Conservation (phyloP, 1,284 basidiomycete genomes). For the Papiliotrema flavescens region DNA sequence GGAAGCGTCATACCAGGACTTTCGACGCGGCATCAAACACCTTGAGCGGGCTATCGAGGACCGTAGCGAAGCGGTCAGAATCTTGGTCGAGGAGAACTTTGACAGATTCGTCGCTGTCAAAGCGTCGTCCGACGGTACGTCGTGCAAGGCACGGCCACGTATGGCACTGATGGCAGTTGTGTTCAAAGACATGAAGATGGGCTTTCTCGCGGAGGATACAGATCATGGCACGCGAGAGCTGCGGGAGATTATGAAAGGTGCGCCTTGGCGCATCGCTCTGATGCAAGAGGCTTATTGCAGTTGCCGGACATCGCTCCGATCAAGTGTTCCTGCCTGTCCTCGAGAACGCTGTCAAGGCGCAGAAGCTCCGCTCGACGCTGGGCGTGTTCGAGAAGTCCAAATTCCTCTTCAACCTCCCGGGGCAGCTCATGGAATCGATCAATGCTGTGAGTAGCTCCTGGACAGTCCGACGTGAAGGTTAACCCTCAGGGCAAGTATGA, state of each 20-base stretch:
- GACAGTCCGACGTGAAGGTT: neutral
- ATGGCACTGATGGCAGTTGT: constrained; percentile 57
- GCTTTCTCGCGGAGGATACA: constrained; percentile 67
- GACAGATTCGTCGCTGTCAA: constrained; percentile 98
- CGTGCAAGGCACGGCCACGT: neutral
- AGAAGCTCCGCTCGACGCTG: constrained; percentile 86
- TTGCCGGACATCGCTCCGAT: constrained; percentile 80
- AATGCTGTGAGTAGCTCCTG: constrained; percentile 63
- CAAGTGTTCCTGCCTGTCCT: constrained; percentile 95
- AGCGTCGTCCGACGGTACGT: constrained; percentile 84
- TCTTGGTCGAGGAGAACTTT: constrained; percentile 97
- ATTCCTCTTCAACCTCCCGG: constrained; percentile 97
- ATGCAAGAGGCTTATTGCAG: constrained; percentile 8
- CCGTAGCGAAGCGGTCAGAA: constrained; percentile 85
- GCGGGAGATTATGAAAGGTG: constrained; percentile 78
- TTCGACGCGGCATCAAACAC: constrained; percentile 68
- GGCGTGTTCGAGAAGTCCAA: constrained; percentile 95
- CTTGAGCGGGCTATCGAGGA: constrained; percentile 75
- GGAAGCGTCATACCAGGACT: constrained; percentile 91
- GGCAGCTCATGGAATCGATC: constrained; percentile 83
- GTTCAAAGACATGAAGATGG: constrained; percentile 89
- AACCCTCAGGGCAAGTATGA: constrained; percentile 78
- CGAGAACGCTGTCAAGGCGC: constrained; percentile 92
- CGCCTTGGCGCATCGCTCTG: constrained; percentile 22
- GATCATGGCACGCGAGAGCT: constrained; percentile 83